Conservation (phyloP, 805 yeast species). For the Wickerhamomyces alni region DNA sequence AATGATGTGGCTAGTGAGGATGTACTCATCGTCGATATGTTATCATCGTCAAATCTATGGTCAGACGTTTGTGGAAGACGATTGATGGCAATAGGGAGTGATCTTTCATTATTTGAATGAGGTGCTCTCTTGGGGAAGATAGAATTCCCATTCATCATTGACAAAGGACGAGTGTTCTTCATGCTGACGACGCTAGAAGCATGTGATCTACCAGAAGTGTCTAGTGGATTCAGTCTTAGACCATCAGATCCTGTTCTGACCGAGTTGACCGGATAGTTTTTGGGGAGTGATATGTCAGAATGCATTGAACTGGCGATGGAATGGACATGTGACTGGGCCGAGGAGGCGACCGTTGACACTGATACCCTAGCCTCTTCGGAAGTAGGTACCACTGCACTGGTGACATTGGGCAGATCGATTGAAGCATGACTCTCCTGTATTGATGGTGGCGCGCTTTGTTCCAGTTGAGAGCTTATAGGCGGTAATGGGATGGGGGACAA, state of each 20-base stretch:
- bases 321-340: slow-evolving; percentile 1
- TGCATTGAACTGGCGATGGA: slow-evolving; percentile 5
- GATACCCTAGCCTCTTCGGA: slow-evolving; percentile 1
- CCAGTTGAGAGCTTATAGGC: neutral
- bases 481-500: neutral
- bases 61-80: slow-evolving; percentile 10
- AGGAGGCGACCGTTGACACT: slow-evolving; percentile 2
- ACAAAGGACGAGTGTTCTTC: slow-evolving; percentile 16
- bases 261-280: slow-evolving; percentile 4
- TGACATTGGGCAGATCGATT: neutral
- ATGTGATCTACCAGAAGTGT: slow-evolving; percentile 12
- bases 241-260: slow-evolving; percentile 17
- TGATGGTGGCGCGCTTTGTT: neutral
- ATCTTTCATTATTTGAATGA: slow-evolving; percentile 2
- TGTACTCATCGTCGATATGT: slow-evolving; percentile 29
- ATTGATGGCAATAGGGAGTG: slow-evolving; percentile 15
- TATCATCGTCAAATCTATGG: slow-evolving; percentile 27
- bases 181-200: slow-evolving; percentile 15
- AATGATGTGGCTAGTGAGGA: slow-evolving; percentile 37
- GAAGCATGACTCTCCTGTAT: neutral
- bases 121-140: slow-evolving; percentile 10
- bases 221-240: slow-evolving; percentile 17
- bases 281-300: neutral
- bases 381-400: neutral
- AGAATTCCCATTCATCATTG: slow-evolving; percentile 12